A percentile compares a stretch with the other conserved stretches of the same genome.
Evolutionary conservation across 148 eudicot genomes (phyloP).

Genomic region (Rheum nobile): DNA sequence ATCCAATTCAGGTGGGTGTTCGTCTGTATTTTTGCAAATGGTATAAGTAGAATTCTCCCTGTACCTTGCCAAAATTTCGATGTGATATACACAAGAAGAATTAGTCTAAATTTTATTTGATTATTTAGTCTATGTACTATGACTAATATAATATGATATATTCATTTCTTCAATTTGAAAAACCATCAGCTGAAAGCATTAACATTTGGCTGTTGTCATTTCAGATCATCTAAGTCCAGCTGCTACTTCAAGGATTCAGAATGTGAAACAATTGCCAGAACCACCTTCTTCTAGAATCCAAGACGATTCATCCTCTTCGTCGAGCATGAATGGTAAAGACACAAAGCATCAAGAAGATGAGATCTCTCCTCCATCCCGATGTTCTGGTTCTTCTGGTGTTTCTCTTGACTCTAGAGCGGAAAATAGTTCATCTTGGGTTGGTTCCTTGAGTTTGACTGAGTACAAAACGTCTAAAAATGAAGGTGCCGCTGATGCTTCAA

Average conservation of each 20-base stretch:
- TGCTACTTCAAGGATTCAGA: conserved; percentile 36
- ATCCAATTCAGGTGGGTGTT: conserved; percentile 35
- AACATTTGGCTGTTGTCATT: conserved; percentile 7
- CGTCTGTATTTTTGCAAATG: background rate
- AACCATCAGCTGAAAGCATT: too few relatives aligned
- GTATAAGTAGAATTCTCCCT: background rate
- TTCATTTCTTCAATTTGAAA: background rate
- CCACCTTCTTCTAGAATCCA: conserved; percentile 65
- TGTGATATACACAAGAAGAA: background rate
- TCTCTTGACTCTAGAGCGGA: conserved; percentile 62
- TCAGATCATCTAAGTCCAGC: conserved; percentile 55
- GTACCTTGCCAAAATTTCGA: background rate
- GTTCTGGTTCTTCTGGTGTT: conserved; percentile 44
- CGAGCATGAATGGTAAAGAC: conserved; percentile 55
- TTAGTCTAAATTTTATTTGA: background rate
- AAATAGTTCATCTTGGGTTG: conserved; percentile 52
- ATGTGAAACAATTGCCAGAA: conserved; percentile 55
- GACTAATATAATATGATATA: background rate
- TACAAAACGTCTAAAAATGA: conserved; percentile 48
- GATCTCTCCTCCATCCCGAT: conserved; percentile 50
- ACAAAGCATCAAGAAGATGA: conserved; percentile 55
- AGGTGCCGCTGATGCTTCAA: conserved; percentile 65
- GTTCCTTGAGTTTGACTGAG: conserved; percentile 58
- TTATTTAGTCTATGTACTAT: background rate
- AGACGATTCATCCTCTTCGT: conserved; percentile 66